Conservation (phyloP, 179 eudicot genomes). For the Gypsophila paniculata region DNA sequence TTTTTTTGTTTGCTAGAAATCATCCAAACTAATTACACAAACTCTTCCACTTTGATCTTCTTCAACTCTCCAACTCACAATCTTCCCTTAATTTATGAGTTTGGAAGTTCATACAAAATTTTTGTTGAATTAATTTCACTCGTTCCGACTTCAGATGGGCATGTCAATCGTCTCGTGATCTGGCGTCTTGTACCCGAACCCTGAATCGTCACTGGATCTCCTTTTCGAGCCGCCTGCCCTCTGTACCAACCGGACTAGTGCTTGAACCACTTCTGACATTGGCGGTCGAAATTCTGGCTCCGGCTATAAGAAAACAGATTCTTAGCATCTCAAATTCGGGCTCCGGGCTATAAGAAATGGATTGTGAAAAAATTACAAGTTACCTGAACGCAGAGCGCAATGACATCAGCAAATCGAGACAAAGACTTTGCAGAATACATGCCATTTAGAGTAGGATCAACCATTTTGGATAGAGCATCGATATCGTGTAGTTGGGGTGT, state of each 20-base stretch:
- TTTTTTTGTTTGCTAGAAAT: neutral
- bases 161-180: conserved; percentile 66
- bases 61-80: conserved; percentile 11
- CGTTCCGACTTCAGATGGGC: conserved; percentile 28
- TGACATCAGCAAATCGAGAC: conserved; percentile 78
- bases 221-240: conserved; percentile 77
- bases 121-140: conserved; percentile 8
- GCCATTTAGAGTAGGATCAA: conserved; percentile 68
- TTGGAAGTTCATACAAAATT: conserved; percentile 23
- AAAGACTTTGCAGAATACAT: conserved; percentile 80
- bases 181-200: conserved; percentile 67
- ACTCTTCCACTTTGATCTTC: conserved; percentile 2
- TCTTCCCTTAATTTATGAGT: neutral
- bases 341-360: neutral
- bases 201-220: conserved; percentile 69
- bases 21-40: conserved; percentile 28
- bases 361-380: neutral
- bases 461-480: conserved; percentile 77
- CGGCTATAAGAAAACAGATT: conserved; percentile 43
- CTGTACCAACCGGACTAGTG: conserved; percentile 85
- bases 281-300: conserved; percentile 98
- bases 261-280: conserved; percentile 98
- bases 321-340: neutral
- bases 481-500: conserved; percentile 82
- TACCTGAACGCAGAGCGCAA: conserved; percentile 90